Evolutionary conservation across 768 basidiomycete genomes (phyloP), one percentile per base, ranked within the genome.

Genomic region (Lyophyllum decastes): DNA sequence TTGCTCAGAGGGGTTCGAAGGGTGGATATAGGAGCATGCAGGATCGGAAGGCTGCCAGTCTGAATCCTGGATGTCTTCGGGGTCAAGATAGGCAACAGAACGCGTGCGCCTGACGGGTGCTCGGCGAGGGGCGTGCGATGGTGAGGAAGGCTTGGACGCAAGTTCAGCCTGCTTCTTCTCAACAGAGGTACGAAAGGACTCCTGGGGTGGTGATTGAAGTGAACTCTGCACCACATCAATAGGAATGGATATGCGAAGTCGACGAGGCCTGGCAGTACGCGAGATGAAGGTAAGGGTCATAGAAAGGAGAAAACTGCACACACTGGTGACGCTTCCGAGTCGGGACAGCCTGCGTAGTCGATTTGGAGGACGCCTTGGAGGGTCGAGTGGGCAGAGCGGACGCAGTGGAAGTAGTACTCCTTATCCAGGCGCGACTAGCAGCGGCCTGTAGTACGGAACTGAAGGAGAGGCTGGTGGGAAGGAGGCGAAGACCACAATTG

Each of bases 361-460:
- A 0, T 16, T 33, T 50, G 26, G 46, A 11, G 11, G 51, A 14
- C 27, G n/a, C n/a, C n/a, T 50, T 50, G 35, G 49, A 30, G 25
- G 49, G n/a, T 30, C 34, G 49, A 17, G 57, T 52, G 26, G 26
- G n/a, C 46, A 47, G 24, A 17, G 46, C 25, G 4, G 46, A 14
- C 17, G 5, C 44, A 8, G 41, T 43, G 24, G 47, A 48, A n/a
- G 69, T 61, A 21, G 62, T 59, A 25, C 59, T 68, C 53, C 74
- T 72, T 25, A 68, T 62, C 75, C 81, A 86, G 47, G 82, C 83
- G 49, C 77, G 78, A 61, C 74, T 74, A 19, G 83, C 83, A 55
- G 81, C 82, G 38, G 72, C 72, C 54, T 80, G 80, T 4, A 83
- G 72, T 46, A 78, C 70, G 48, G 73, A 70, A 26, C 70, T 67